Evolutionary conservation across 768 basidiomycete species (phyloP).

Genomic region (Mycena kentingensis): DNA sequence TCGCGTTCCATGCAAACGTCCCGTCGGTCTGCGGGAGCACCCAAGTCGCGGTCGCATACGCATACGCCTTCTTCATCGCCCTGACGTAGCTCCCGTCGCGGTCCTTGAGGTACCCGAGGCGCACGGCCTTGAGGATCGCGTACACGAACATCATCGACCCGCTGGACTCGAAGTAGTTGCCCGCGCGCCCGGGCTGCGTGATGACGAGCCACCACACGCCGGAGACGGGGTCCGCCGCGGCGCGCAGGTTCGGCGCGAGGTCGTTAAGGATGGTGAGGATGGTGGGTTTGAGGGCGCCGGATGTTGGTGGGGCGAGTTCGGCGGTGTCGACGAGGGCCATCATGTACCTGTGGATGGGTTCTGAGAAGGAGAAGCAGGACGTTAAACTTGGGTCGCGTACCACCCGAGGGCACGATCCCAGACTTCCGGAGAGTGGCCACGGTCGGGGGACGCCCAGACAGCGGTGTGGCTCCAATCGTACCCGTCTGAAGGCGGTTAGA

Average conservation of each 20-base stretch:
- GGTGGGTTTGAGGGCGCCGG: slow-evolving; percentile 30
- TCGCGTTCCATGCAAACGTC: slow-evolving; percentile 48
- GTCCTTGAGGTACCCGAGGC: slow-evolving; percentile 43
- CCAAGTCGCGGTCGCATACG: slow-evolving; percentile 42
- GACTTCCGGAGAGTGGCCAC: slow-evolving; percentile 50
- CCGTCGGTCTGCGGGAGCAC: slow-evolving; percentile 44
- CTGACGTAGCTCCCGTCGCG: slow-evolving; percentile 39
- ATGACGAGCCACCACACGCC: slow-evolving; percentile 57
- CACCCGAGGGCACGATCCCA: slow-evolving; percentile 51
- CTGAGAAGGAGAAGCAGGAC: background rate
- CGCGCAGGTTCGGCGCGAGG: slow-evolving; percentile 38
- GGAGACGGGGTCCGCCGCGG: slow-evolving; percentile 39
- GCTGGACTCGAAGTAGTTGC: slow-evolving; percentile 54
- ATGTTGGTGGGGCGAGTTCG: slow-evolving; percentile 35
- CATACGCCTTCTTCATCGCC: slow-evolving; percentile 44
- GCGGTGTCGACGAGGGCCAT: slow-evolving; percentile 52
- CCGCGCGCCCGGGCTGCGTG: slow-evolving; percentile 44
- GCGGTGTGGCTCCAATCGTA: slow-evolving; percentile 48
- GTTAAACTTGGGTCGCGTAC: no score
- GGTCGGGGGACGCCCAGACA: slow-evolving; percentile 46
- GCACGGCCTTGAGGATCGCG: slow-evolving; percentile 45
- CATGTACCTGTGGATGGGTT: slow-evolving; percentile 35
- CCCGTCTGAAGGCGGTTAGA: slow-evolving; percentile 30
- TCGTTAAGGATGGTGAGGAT: slow-evolving; percentile 38
- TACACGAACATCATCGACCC: slow-evolving; percentile 51